A percentile compares a stretch with the other conserved stretches of the same genome.
Evolutionary conservation across 257 asterid genomes (phyloP).

Genomic region (Voacanga thouarsii): DNA sequence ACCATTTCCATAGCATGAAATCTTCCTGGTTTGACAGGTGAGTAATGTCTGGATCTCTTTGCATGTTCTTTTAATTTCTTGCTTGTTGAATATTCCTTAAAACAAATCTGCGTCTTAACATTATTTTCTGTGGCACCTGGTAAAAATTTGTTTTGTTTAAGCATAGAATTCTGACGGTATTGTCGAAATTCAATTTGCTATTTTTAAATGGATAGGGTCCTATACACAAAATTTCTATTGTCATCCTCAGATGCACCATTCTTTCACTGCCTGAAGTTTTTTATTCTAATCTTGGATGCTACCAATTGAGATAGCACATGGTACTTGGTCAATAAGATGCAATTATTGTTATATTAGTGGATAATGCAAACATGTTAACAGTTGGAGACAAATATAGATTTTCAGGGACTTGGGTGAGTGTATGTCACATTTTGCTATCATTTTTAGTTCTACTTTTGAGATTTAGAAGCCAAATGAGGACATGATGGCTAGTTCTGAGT

Average conservation of each 20-base stretch:
- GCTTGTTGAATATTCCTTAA: not conserved
- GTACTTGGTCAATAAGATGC: not conserved
- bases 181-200: not conserved
- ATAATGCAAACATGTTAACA: not conserved
- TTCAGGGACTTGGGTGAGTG: not conserved
- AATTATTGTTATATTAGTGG: not conserved
- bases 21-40: constrained; percentile 45
- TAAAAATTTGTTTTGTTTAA: not conserved
- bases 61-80: not conserved
- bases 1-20: constrained; percentile 47
- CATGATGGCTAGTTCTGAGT: too few species aligned
- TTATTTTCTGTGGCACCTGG: not conserved
- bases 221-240: not conserved
- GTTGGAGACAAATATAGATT: not conserved
- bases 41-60: constrained; percentile 15
- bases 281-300: not conserved
- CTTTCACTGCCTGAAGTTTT: constrained; percentile 1
- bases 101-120: not conserved
- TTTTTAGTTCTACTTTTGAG: not conserved
- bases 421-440: not conserved
- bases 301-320: not conserved
- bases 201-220: not conserved
- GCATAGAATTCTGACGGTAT: not conserved
- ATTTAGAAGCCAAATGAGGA: not conserved
- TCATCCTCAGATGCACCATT: not conserved